Base-by-base conservation (phyloP, 495 filamentous ascomycete genomes). In the Penicillium soppii region DNA sequence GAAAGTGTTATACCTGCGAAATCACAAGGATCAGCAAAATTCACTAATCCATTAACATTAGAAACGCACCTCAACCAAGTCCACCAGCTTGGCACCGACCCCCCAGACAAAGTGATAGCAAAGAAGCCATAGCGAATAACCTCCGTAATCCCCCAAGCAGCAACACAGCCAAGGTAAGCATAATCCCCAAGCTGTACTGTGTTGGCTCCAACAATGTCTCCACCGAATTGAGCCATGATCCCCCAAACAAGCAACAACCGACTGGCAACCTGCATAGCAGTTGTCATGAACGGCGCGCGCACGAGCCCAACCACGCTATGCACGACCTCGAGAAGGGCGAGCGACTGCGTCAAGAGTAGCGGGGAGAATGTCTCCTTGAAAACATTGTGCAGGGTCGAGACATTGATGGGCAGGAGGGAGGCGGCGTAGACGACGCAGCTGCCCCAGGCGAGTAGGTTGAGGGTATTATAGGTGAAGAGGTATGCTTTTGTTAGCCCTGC, bases 41-140 rank as follows among this genome's bases (percentile, higher is more conserved):
- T 21, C 29, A 32, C 38, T 5, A 44, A 44, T 51, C 25, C 19
- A 33, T 7, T 9, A 27, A 21, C 9, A 0, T 6, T 0, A 15
- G 7, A 30, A 29, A 61, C 65, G 32, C 57, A 78, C 66, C 90
- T 76, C 74, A 95, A 73, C 92, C 92, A 96, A 50, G 81, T 81
- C 66, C 92, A 79, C 65, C 70, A 79, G 1, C 46, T 61, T 0
- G 91, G 91, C 13, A 85, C 80, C 1, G 50, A 67, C 15, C 71
- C 61, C 23, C 81, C 82, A 38, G 74, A 70, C 36, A 96, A 77
- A 60, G 82, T 82, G 58, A 89, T 76, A 17, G 86, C 85, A 60
- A 96, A 97, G 71, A 88, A 97, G 53, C 81, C 78, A 73, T 97
- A 97, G 32, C 92, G 84, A 52, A 94, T 82, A 12, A 92, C 82